phyloP scores from a whole-genome alignment of 305 asterid genomes.

The Fraxinus sp. region DNA sequence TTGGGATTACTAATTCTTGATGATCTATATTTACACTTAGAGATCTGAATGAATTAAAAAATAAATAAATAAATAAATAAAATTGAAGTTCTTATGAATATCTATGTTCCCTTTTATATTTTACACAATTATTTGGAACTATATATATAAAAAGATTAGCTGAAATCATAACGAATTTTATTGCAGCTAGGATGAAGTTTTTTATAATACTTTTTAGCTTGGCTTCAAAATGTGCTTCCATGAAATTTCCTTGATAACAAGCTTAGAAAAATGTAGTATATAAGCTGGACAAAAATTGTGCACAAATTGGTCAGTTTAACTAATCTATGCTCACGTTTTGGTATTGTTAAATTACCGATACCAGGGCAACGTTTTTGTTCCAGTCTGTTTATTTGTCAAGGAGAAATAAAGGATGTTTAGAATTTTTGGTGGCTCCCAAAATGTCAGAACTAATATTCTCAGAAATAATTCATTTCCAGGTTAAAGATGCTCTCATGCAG shows the following conservation, averaged over 20 bases:
- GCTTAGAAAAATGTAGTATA: neutral
- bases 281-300: neutral
- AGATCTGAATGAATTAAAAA: neutral
- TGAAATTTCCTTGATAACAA: neutral
- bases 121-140: neutral
- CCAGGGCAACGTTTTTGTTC: neutral
- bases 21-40: neutral
- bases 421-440: slow-evolving; percentile 18
- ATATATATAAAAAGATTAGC: neutral
- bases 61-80: too few species aligned
- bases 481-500: slow-evolving; percentile 83
- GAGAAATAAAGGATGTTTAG: slow-evolving; percentile 3
- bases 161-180: neutral
- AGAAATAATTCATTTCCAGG: slow-evolving; percentile 41
- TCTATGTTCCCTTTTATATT: neutral
- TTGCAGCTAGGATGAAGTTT: neutral
- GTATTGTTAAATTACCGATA: neutral
- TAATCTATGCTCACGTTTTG: neutral
- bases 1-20: neutral
- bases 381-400: slow-evolving; percentile 8
- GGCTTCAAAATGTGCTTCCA: neutral
- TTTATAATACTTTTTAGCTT: neutral
- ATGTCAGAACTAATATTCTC: neutral
- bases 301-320: neutral
- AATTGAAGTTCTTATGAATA: neutral